Evolutionary conservation across 31 red algal genomes (phyloP), one percentile per base, ranked within the genome.

Genomic region (Asparagopsis taxiformis): DNA sequence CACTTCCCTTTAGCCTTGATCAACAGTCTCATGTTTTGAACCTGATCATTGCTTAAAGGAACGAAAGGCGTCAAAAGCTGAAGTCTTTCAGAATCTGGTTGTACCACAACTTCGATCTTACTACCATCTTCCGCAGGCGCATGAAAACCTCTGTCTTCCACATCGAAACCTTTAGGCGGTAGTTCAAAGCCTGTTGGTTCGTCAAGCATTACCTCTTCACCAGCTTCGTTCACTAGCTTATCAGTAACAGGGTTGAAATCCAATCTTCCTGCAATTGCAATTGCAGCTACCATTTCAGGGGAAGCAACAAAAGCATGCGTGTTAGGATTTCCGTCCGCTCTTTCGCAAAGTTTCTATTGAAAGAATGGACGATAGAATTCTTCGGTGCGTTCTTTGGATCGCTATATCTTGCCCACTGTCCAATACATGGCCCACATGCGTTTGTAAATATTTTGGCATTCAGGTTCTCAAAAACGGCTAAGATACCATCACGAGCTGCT

Each of bases 361-460:
- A 90, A 3, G 78, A 84, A 0, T 75, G 81, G 62, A 89, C 38
- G 56, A 89, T 89, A 26, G 85, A 85, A 50, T 89, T 89, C n/a
- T n/a, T n/a, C 20, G 65, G 65, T 21, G 56, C 62, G 33, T 70
- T 70, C 63, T 89, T 89, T 4, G 76, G 76, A 24, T 83, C 75
- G 52, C 83, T 77, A 30, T 73, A 36, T 11, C 85, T 75, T 41
- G 74, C 75, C 85, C 85, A 90, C 70, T 90, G 85, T 3, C 85
- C 85, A 51, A 90, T 90, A 26, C 85, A 90, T 24, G 85, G 85
- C 3, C 85, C 85, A 48, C 85, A 90, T 1, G 85, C 85, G 64
- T 90, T 90, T n/a, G 85, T 78, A 1, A 90, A 50, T 10, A 90
- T 78, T 21, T 56, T 48, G 49, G 62, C 85, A 1, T 77, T 77